Evolutionary conservation across 495 filamentous ascomycete genomes (phyloP).

Genomic region (Penicillium nucicola): DNA sequence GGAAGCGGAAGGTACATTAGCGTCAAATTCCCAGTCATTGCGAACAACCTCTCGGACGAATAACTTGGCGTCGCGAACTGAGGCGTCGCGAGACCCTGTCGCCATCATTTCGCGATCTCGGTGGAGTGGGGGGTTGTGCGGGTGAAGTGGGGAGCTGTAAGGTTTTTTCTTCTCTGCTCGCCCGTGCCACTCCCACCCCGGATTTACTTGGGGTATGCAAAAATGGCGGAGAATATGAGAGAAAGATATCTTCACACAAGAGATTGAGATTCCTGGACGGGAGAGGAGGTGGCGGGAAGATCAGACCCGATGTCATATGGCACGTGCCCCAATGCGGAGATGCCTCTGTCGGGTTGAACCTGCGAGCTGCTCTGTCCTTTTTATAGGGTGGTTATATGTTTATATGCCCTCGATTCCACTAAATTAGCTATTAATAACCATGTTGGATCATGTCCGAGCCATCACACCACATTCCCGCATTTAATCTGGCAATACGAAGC

Average conservation of each 20-base stretch:
- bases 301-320: slow-evolving; percentile 3
- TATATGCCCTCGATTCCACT: neutral
- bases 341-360: neutral
- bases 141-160: slow-evolving; percentile 6
- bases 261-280: too few relatives aligned
- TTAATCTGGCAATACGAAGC: neutral
- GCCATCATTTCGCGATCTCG: slow-evolving; percentile 14
- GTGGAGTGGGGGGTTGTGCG: slow-evolving; percentile 1
- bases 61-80: slow-evolving; percentile 41
- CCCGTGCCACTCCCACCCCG: neutral
- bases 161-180: slow-evolving; percentile 1
- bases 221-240: neutral
- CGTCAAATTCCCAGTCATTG: slow-evolving; percentile 42
- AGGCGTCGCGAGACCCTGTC: slow-evolving; percentile 36
- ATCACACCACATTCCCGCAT: too few relatives aligned
- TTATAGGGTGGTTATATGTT: too few relatives aligned
- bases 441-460: too few relatives aligned
- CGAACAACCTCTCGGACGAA: slow-evolving; percentile 42
- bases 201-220: too few relatives aligned
- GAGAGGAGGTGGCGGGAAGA: slow-evolving; percentile 3
- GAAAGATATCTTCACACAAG: too few relatives aligned
- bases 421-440: neutral
- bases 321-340: slow-evolving; percentile 10
- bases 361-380: too few relatives aligned
- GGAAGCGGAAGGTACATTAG: slow-evolving; percentile 18